Conservation (phyloP, 495 filamentous ascomycete species). For the Neurospora sp. region DNA sequence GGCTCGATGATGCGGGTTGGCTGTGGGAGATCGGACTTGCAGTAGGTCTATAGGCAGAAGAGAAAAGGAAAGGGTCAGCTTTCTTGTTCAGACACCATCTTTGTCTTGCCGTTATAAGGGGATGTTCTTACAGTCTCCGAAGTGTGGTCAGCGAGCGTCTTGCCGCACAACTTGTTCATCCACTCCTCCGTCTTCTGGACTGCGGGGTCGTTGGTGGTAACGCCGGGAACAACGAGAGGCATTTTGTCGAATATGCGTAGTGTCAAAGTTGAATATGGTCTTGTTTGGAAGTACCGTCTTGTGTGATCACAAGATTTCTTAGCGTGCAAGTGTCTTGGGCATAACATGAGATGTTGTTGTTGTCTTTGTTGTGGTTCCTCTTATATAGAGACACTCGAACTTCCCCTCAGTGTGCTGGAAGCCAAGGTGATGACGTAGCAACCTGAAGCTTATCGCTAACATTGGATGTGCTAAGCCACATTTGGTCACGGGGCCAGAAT, state of each 20-base stretch:
- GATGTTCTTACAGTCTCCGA: slow-evolving; percentile 32
- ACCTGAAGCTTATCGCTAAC: neutral
- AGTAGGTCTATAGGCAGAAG: slow-evolving; percentile 53
- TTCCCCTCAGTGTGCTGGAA: neutral
- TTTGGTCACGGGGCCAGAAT: neutral
- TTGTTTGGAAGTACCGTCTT: neutral
- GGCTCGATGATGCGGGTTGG: slow-evolving; percentile 57
- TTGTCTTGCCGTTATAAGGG: neutral
- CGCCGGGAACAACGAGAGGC: slow-evolving; percentile 74
- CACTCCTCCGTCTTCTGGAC: slow-evolving; percentile 52
- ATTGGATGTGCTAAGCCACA: neutral
- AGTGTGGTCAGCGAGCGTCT: slow-evolving; percentile 44
- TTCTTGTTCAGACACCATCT: neutral
- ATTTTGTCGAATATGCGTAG: slow-evolving; percentile 38
- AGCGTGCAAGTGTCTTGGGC: neutral
- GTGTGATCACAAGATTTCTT: neutral
- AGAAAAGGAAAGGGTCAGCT: neutral
- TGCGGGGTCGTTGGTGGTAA: slow-evolving; percentile 47
- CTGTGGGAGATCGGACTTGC: slow-evolving; percentile 62
- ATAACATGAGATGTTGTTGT: neutral
- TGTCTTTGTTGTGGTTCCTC: neutral
- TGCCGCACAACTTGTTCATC: slow-evolving; percentile 65
- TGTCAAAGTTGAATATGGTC: neutral
- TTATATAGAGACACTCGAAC: neutral
- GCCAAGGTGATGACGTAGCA: neutral